Conservation (phyloP, 176 grass and related monocot species). For the Phoenix roebelenii region DNA sequence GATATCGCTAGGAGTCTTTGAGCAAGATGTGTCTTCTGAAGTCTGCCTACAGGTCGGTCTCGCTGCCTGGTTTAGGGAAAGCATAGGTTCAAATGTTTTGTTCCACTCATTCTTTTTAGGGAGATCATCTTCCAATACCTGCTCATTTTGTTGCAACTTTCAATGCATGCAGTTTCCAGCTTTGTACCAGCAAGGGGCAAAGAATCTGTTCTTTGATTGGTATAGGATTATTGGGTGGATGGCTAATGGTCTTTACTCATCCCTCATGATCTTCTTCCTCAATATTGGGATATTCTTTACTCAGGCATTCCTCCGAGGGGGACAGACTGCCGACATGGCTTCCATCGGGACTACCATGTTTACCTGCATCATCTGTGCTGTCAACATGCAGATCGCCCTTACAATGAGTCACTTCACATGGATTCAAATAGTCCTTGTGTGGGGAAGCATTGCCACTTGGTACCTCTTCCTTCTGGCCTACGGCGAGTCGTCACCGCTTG, state of each 20-base stretch:
- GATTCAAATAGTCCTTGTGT: slow-evolving; percentile 93
- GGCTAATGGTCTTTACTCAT: slow-evolving; percentile 95
- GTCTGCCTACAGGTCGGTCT: slow-evolving; percentile 76
- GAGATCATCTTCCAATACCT: too few species aligned
- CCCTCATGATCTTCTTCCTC: slow-evolving; percentile 81
- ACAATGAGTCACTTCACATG: slow-evolving; percentile 99
- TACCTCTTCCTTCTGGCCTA: slow-evolving; percentile 92
- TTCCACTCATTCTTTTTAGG: too few species aligned
- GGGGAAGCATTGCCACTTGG: slow-evolving; percentile 84
- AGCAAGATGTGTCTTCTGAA: slow-evolving; percentile 99
- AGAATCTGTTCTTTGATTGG: slow-evolving; percentile 99
- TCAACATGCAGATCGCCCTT: slow-evolving; percentile 91
- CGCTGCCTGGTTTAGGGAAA: too few species aligned
- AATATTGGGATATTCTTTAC: slow-evolving; percentile 71
- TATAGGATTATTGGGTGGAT: slow-evolving; percentile 94
- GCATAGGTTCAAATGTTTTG: too few species aligned
- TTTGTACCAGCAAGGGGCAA: slow-evolving; percentile 92
- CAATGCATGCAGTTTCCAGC: slow-evolving; percentile 65
- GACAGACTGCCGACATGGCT: slow-evolving; percentile 91
- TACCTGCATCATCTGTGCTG: slow-evolving; percentile 95
- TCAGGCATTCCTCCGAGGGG: slow-evolving; percentile 54
- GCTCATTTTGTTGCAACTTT: too few species aligned
- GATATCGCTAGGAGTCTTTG: slow-evolving; percentile 96
- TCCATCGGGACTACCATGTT: slow-evolving; percentile 91
- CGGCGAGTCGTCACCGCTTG: slow-evolving; percentile 37